Conservation (phyloP, 768 basidiomycete genomes). For the Strobilomyces dryophilus region DNA sequence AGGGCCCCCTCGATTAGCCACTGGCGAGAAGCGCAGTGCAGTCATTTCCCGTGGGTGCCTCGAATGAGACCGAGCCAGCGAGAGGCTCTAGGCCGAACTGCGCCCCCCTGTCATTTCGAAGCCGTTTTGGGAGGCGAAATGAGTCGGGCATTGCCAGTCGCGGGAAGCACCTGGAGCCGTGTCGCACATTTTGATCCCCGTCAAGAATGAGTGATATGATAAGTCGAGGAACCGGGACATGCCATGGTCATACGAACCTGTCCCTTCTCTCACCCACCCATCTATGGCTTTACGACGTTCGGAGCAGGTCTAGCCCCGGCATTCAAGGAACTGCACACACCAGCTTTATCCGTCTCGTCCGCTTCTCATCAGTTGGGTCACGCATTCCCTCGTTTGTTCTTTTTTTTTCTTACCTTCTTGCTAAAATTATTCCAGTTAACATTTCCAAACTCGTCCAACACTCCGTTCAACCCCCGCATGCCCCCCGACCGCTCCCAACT, state of each 20-base stretch:
- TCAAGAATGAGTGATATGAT: conserved; percentile 6
- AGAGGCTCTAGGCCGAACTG: conserved; percentile 3
- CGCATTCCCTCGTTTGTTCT: neutral
- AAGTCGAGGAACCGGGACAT: conserved; percentile 9
- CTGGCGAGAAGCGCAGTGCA: neutral
- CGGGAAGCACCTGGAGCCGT: neutral
- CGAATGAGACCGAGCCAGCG: neutral
- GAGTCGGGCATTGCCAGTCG: conserved; percentile 9
- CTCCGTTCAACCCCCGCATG: conserved; percentile 15
- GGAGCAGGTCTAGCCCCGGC: neutral
- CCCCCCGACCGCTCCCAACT: conserved; percentile 10
- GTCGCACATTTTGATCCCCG: conserved; percentile 21
- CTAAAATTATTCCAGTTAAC: neutral
- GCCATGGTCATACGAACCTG: neutral
- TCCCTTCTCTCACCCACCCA: neutral
- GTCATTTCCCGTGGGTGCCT: conserved; percentile 16
- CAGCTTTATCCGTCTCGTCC: neutral
- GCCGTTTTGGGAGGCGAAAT: conserved; percentile 22
- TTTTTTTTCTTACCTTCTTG: neutral
- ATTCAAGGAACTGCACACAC: conserved; percentile 1
- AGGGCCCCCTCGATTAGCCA: conserved; percentile 7
- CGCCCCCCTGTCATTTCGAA: conserved; percentile 10
- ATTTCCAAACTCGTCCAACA: conserved; percentile 14
- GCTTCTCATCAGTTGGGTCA: neutral
- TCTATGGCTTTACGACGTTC: neutral